Percentiles rank a stretch among this genome's conserved stretches.
These are phyloP conservation scores for Quercus ilex DNA, from an alignment of 306 rosid species.

Conservation along the genomic window DNA sequence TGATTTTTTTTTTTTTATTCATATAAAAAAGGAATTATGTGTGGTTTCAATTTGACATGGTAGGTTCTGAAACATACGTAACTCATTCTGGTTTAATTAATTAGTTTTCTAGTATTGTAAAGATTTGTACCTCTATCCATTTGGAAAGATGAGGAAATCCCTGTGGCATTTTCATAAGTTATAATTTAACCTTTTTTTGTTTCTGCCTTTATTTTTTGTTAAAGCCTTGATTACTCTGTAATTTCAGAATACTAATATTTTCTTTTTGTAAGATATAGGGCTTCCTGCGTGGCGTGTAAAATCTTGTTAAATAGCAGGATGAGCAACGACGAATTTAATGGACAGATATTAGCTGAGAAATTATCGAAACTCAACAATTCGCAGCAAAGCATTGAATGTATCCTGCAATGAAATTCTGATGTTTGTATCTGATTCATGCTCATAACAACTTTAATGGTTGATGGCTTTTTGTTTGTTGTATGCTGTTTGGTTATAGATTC, in stretches of 20 bases:
- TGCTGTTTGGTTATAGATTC: constrained; percentile 1
- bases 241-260: background rate
- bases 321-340: constrained; percentile 61
- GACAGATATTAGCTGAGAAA: constrained; percentile 60
- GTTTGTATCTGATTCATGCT: constrained; percentile 12
- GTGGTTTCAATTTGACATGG: background rate
- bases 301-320: constrained; percentile 41
- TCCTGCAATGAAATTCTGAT: constrained; percentile 32
- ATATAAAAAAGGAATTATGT: background rate
- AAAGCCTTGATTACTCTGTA: background rate
- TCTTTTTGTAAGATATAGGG: constrained; percentile 22
- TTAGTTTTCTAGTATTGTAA: background rate
- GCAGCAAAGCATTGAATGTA: constrained; percentile 92
- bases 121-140: background rate
- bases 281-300: constrained; percentile 35
- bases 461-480: background rate
- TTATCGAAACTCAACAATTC: constrained; percentile 82
- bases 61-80: background rate
- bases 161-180: too few relatives aligned
- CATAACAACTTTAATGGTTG: background rate
- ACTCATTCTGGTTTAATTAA: background rate
- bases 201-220: constrained; percentile 3
- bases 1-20: background rate
- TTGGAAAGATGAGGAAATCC: too few relatives aligned
- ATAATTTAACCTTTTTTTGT: background rate